Conservation (phyloP, 2,329 filamentous ascomycete genomes). For the Scorias spongiosa region DNA sequence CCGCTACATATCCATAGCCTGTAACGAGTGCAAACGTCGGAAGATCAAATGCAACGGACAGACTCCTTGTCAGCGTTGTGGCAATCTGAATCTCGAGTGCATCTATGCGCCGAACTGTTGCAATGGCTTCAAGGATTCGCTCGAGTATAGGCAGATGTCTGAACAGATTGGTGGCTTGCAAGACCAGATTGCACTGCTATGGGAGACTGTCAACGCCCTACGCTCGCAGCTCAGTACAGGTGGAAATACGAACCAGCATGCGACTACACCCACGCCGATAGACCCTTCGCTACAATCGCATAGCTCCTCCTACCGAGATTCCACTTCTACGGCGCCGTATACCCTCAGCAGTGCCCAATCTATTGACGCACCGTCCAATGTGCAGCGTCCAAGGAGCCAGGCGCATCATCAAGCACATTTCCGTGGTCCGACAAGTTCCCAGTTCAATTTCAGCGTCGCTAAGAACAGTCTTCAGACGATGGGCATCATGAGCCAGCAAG, state of each 20-base stretch:
- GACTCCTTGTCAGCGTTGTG: conserved; percentile 48
- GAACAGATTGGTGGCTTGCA: conserved; percentile 60
- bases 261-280: conserved; percentile 15
- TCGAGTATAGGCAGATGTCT: conserved; percentile 76
- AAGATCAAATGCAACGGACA: conserved; percentile 57
- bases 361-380: conserved; percentile 17
- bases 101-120: conserved; percentile 54
- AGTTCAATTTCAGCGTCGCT: conserved; percentile 74
- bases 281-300: conserved; percentile 20
- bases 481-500: conserved; percentile 58
- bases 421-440: conserved; percentile 70
- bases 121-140: conserved; percentile 80
- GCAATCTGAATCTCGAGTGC: conserved; percentile 48
- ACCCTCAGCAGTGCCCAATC: conserved; percentile 4
- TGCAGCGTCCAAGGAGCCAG: conserved; percentile 19
- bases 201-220: conserved; percentile 54
- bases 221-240: conserved; percentile 30
- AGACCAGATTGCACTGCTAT: conserved; percentile 68
- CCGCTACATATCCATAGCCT: conserved; percentile 52
- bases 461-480: conserved; percentile 78
- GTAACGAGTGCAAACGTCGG: conserved; percentile 50
- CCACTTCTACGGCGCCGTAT: background rate
- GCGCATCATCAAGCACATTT: conserved; percentile 45
- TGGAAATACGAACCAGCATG: conserved; percentile 1
- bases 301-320: background rate